Conservation (phyloP, 257 asterid species). For the Gynochthodes officinalis region DNA sequence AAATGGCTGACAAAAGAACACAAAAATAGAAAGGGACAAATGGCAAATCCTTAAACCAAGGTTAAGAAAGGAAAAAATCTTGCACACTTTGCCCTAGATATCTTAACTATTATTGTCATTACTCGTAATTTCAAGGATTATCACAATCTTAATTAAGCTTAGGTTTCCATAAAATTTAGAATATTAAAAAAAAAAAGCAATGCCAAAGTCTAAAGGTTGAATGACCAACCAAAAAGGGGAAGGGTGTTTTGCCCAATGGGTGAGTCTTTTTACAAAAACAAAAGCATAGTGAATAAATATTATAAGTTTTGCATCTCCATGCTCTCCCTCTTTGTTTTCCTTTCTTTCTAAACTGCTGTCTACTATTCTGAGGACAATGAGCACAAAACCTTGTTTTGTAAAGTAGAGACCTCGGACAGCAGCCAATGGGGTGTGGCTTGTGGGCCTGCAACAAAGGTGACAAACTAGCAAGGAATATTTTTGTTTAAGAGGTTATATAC, state of each 20-base stretch:
- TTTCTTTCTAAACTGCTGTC: conserved; percentile 32
- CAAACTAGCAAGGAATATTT: conserved; percentile 5
- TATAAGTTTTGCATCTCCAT: conserved; percentile 40
- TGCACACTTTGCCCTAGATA: conserved; percentile 11
- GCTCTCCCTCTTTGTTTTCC: conserved; percentile 8
- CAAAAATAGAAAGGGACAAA: conserved; percentile 7
- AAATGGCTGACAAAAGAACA: conserved; percentile 21
- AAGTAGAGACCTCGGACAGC: conserved; percentile 36
- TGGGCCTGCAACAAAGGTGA: conserved; percentile 6
- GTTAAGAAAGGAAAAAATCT: conserved; percentile 9
- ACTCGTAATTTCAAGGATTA: conserved; percentile 22
- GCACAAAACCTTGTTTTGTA: conserved; percentile 35
- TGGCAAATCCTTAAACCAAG: conserved; percentile 17
- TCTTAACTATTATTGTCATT: conserved; percentile 13
- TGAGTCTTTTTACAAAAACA: conserved; percentile 39
- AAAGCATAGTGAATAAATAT: conserved; percentile 21
- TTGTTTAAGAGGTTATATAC: not conserved
- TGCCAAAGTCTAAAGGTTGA: conserved; percentile 19
- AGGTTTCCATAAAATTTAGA: conserved; percentile 45
- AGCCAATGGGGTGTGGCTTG: conserved; percentile 19
- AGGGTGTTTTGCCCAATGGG: conserved; percentile 15
- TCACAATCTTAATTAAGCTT: conserved; percentile 36
- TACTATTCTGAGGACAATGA: conserved; percentile 40
- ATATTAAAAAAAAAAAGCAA: conserved; percentile 28
- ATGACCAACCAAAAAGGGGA: not conserved